Evolutionary conservation across 768 basidiomycete genomes (phyloP).

Genomic region (Mycena amicta): DNA sequence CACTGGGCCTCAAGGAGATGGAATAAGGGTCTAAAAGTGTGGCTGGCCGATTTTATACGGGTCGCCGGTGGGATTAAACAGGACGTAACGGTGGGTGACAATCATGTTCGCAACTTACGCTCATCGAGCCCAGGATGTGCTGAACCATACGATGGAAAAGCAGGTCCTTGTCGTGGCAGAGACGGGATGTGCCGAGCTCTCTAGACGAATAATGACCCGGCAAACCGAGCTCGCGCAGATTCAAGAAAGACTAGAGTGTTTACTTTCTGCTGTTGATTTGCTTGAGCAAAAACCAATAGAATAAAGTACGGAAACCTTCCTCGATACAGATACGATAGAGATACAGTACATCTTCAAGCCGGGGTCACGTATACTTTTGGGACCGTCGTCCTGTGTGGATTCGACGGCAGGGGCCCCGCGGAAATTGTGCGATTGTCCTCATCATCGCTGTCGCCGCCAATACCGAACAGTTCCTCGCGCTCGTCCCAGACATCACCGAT

Average conservation of each 20-base stretch:
- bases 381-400: slow-evolving; percentile 19
- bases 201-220: slow-evolving; percentile 40
- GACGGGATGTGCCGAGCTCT: slow-evolving; percentile 49
- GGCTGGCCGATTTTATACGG: slow-evolving; percentile 60
- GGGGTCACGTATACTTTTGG: slow-evolving; percentile 26
- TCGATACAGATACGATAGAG: slow-evolving; percentile 9
- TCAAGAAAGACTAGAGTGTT: slow-evolving; percentile 42
- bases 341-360: slow-evolving; percentile 4
- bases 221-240: slow-evolving; percentile 49
- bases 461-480: slow-evolving; percentile 72
- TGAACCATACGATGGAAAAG: slow-evolving; percentile 51
- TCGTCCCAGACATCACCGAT: slow-evolving; percentile 77
- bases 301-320: too few relatives aligned
- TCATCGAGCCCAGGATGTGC: slow-evolving; percentile 43
- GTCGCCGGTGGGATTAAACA: slow-evolving; percentile 5
- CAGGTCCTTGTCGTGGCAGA: slow-evolving; percentile 56
- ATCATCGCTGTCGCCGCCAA: slow-evolving; percentile 65
- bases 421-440: slow-evolving; percentile 40
- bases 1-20: slow-evolving; percentile 68
- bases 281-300: slow-evolving; percentile 22
- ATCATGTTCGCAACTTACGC: too few relatives aligned
- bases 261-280: slow-evolving; percentile 39
- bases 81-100: slow-evolving; percentile 8
- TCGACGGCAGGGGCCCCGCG: slow-evolving; percentile 31
- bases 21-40: slow-evolving; percentile 66